A percentile compares a stretch with the other conserved stretches of the same genome.
Evolutionary conservation across 768 basidiomycete genomes (phyloP).

Genomic region (Exsudoporus frostii): DNA sequence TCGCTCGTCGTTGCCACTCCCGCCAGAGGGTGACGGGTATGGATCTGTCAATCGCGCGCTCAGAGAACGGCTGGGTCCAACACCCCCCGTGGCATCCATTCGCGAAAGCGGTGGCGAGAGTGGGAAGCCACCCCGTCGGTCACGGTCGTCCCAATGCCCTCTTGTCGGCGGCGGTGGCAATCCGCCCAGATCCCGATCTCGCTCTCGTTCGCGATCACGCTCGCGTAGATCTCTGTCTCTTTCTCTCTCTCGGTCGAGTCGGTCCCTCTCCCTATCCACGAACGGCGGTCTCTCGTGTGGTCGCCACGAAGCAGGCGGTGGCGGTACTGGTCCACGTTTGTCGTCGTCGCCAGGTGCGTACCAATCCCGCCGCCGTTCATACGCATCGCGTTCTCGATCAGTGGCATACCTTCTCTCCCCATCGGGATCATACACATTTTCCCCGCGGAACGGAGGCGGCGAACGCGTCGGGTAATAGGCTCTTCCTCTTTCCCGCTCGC

Average conservation of each 20-base stretch:
- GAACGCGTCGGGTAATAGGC: constrained; percentile 32
- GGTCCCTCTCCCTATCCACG: constrained; percentile 35
- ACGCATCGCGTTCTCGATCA: constrained; percentile 32
- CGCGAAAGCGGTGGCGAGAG: constrained; percentile 23
- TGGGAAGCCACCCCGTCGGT: constrained; percentile 32
- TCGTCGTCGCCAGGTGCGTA: constrained; percentile 40
- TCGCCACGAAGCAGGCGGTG: constrained; percentile 21
- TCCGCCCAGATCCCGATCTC: constrained; percentile 16
- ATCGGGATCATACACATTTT: constrained; percentile 32
- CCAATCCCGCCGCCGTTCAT: constrained; percentile 29
- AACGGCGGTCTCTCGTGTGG: constrained; percentile 34
- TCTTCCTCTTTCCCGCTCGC: constrained; percentile 27
- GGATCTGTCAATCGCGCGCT: constrained; percentile 30
- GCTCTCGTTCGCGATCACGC: constrained; percentile 39
- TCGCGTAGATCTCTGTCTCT: constrained; percentile 32
- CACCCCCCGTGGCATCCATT: constrained; percentile 6
- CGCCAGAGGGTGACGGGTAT: constrained; percentile 9
- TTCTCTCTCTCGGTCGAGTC: constrained; percentile 37
- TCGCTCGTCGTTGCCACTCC: constrained; percentile 21
- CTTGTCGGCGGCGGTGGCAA: constrained; percentile 21
- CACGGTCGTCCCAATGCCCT: constrained; percentile 39
- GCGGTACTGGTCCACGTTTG: constrained; percentile 26
- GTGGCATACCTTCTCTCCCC: constrained; percentile 32
- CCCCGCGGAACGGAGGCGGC: constrained; percentile 26
- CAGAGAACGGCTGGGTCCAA: constrained; percentile 21